Evolutionary conservation across 805 yeast genomes (phyloP).

Genomic region (Starmerella apis): DNA sequence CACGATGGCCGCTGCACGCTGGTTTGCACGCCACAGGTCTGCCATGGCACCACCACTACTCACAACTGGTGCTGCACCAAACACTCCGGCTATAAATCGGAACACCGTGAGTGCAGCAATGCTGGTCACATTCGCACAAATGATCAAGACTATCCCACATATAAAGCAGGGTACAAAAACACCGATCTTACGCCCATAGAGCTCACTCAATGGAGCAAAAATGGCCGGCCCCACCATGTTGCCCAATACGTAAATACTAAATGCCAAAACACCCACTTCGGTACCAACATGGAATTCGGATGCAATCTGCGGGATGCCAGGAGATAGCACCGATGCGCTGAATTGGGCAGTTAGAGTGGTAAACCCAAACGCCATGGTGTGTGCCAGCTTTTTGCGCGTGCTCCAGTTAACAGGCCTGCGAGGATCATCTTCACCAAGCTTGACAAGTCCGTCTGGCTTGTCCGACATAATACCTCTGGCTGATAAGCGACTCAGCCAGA

Average conservation of each 20-base stretch:
- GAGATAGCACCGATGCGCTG: constrained; percentile 50
- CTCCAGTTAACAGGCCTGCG: constrained; percentile 47
- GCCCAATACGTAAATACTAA: constrained; percentile 75
- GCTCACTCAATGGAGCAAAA: constrained; percentile 82
- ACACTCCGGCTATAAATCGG: constrained; percentile 68
- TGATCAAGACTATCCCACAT: constrained; percentile 23
- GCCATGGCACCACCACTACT: constrained; percentile 23
- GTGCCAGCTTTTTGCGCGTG: constrained; percentile 32
- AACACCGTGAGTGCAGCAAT: constrained; percentile 41
- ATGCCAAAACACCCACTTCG: constrained; percentile 61
- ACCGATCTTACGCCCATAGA: constrained; percentile 59
- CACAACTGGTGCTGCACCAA: constrained; percentile 58
- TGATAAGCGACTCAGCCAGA: background rate
- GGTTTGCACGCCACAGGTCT: constrained; percentile 30
- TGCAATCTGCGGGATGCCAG: constrained; percentile 40
- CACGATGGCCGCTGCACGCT: constrained; percentile 21
- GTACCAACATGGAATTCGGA: constrained; percentile 47
- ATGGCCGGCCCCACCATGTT: constrained; percentile 84
- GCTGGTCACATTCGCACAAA: constrained; percentile 22
- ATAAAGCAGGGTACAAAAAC: constrained; percentile 41
- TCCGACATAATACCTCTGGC: constrained; percentile 6
- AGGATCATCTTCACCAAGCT: constrained; percentile 13
- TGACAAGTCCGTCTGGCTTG: constrained; percentile 16
- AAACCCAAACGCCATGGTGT: constrained; percentile 35
- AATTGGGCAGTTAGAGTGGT: constrained; percentile 45